Conservation (phyloP, 164 flowering plant species). For the Nymphaea colorata region DNA sequence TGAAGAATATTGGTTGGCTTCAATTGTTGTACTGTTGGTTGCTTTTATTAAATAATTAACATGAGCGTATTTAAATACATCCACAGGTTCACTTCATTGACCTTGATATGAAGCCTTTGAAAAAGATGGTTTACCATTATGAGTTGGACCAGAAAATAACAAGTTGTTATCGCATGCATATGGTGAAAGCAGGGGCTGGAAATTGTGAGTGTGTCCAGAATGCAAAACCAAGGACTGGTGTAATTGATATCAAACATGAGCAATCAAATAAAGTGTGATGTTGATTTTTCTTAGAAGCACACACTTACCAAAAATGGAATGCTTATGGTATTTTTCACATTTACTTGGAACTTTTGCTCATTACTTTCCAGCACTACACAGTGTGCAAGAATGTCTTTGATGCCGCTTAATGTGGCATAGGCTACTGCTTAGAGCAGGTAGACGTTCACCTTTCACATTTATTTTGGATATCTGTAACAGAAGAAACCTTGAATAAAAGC, state of each 20-base stretch:
- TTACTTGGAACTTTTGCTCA: not conserved
- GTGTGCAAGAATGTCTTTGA: not conserved
- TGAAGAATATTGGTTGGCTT: too few species aligned
- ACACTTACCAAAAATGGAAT: not conserved
- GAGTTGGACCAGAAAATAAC: slow-evolving; percentile 69
- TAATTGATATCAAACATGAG: not conserved
- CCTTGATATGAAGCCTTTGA: slow-evolving; percentile 75
- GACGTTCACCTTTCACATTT: too few species aligned
- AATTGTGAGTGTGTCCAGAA: not conserved
- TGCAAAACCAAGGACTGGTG: not conserved
- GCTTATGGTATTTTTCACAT: not conserved
- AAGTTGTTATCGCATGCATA: slow-evolving; percentile 27
- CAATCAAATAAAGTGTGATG: not conserved
- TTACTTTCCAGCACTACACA: not conserved
- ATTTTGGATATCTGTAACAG: not conserved
- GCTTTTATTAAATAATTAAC: too few species aligned
- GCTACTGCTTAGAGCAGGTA: not conserved
- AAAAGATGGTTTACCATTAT: slow-evolving; percentile 65
- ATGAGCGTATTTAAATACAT: not conserved
- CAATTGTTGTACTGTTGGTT: too few species aligned
- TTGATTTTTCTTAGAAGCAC: not conserved
- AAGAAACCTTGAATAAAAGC: not conserved
- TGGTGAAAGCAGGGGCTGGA: slow-evolving; percentile 10
- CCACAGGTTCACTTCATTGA: slow-evolving; percentile 70
- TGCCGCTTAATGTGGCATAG: not conserved